phyloP scores from a whole-genome alignment of 108 stramenopile species.

The Chaetoceros muelleri region DNA sequence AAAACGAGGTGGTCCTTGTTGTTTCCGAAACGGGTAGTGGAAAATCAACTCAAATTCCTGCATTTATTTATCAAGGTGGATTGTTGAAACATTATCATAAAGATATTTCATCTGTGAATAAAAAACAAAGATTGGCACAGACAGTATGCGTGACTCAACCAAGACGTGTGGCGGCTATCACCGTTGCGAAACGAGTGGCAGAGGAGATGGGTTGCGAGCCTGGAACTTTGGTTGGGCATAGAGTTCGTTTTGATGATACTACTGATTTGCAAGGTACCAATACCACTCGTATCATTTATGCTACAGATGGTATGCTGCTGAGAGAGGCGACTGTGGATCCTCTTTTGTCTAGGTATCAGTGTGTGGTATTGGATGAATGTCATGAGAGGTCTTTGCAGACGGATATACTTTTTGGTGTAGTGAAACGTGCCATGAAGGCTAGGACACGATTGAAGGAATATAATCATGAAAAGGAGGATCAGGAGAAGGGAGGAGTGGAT shows the following conservation, averaged over 20 bases:
- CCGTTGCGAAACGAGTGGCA: constrained; percentile 85
- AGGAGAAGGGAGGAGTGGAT: no score
- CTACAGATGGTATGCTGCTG: constrained; percentile 96
- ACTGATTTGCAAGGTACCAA: constrained; percentile 30
- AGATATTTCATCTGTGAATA: constrained; percentile 1
- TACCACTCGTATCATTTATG: constrained; percentile 78
- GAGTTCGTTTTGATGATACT: constrained; percentile 91
- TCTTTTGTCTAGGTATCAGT: constrained; percentile 62
- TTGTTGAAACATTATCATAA: constrained; percentile 12
- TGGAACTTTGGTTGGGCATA: constrained; percentile 78
- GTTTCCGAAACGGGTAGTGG: constrained; percentile 48
- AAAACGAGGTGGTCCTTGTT: constrained; percentile 54
- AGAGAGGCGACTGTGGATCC: constrained; percentile 86
- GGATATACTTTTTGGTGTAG: constrained; percentile 91
- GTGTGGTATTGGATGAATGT: constrained; percentile 93
- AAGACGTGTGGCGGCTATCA: constrained; percentile 92
- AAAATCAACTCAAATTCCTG: constrained; percentile 60
- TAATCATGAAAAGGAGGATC: background rate
- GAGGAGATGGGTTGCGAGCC: constrained; percentile 66
- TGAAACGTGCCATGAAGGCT: constrained; percentile 67
- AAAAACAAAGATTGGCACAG: constrained; percentile 16
- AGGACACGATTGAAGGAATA: constrained; percentile 13
- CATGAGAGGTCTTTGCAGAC: constrained; percentile 95
- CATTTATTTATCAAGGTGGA: constrained; percentile 47
- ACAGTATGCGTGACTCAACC: constrained; percentile 88